Evolutionary conservation across 2,329 filamentous ascomycete genomes (phyloP).

Genomic region (Pseudohalonectria lignicola): DNA sequence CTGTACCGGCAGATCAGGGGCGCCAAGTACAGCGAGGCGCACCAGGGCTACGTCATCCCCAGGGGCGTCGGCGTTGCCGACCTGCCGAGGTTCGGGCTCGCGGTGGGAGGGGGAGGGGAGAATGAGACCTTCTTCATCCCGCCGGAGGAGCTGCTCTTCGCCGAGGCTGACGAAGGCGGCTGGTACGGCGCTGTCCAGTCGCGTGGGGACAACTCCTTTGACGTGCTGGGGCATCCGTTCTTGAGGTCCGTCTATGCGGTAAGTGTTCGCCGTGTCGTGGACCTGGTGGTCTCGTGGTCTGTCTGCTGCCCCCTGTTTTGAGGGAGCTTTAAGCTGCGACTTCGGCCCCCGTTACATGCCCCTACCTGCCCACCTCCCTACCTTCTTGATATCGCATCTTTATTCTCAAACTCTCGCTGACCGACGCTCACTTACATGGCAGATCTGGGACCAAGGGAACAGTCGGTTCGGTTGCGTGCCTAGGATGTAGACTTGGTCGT

Average conservation of each 20-base stretch:
- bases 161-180: slow-evolving; percentile 39
- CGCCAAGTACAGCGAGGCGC: slow-evolving; percentile 38
- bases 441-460: slow-evolving; percentile 54
- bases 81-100: slow-evolving; percentile 50
- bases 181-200: slow-evolving; percentile 58
- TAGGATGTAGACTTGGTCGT: too few relatives aligned
- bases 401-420: too few relatives aligned
- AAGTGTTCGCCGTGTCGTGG: slow-evolving; percentile 15
- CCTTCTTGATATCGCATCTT: too few relatives aligned
- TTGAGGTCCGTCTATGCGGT: slow-evolving; percentile 55
- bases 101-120: slow-evolving; percentile 33
- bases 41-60: slow-evolving; percentile 57
- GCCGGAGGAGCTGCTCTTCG: slow-evolving; percentile 52
- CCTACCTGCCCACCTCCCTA: too few relatives aligned
- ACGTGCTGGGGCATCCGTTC: slow-evolving; percentile 54
- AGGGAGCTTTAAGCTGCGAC: too few relatives aligned
- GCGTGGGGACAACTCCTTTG: slow-evolving; percentile 44
- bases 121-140: slow-evolving; percentile 44
- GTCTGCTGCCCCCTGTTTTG: too few relatives aligned
- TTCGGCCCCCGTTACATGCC: too few relatives aligned
- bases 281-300: too few relatives aligned
- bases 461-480: slow-evolving; percentile 49
- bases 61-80: slow-evolving; percentile 33
- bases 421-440: too few relatives aligned
- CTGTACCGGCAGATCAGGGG: slow-evolving; percentile 56